phyloP scores from a whole-genome alignment of 306 rosid genomes.

The Vigna trinervia region DNA sequence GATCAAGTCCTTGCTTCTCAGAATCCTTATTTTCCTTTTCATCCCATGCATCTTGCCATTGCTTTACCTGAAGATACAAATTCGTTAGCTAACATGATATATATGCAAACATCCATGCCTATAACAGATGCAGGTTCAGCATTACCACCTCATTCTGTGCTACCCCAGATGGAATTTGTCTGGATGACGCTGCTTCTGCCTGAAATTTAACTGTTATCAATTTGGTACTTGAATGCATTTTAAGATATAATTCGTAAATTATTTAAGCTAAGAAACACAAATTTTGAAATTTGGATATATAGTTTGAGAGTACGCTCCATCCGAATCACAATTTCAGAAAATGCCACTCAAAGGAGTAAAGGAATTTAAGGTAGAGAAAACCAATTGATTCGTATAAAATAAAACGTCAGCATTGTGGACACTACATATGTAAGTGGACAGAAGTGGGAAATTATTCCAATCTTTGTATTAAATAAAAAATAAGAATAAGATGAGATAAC shows the following conservation, averaged over 20 bases:
- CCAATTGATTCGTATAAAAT: slow-evolving; percentile 19
- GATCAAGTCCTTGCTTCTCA: slow-evolving; percentile 56
- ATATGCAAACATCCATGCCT: slow-evolving; percentile 15
- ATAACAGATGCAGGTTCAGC: slow-evolving; percentile 26
- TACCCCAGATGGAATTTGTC: slow-evolving; percentile 62
- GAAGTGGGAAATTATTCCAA: slow-evolving; percentile 10
- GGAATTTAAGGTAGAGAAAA: slow-evolving; percentile 1
- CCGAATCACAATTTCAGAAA: slow-evolving; percentile 16
- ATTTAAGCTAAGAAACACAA: slow-evolving; percentile 25
- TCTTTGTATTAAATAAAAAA: slow-evolving; percentile 16
- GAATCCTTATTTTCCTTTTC: slow-evolving; percentile 60
- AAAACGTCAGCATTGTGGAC: not conserved
- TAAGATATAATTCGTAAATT: slow-evolving; percentile 4
- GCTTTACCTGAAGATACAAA: slow-evolving; percentile 62
- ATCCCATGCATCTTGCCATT: slow-evolving; percentile 94
- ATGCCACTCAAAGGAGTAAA: not conserved
- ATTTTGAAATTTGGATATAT: not conserved
- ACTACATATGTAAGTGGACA: slow-evolving; percentile 12
- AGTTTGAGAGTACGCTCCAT: slow-evolving; percentile 13
- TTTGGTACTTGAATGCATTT: slow-evolving; percentile 22
- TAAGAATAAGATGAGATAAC: slow-evolving; percentile 12
- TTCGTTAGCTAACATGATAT: slow-evolving; percentile 32
- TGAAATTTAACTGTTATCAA: slow-evolving; percentile 51
- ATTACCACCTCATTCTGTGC: slow-evolving; percentile 61
- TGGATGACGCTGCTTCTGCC: slow-evolving; percentile 67